phyloP scores from a whole-genome alignment of 345 rosid genomes.

The Bruguiera parviflora region DNA sequence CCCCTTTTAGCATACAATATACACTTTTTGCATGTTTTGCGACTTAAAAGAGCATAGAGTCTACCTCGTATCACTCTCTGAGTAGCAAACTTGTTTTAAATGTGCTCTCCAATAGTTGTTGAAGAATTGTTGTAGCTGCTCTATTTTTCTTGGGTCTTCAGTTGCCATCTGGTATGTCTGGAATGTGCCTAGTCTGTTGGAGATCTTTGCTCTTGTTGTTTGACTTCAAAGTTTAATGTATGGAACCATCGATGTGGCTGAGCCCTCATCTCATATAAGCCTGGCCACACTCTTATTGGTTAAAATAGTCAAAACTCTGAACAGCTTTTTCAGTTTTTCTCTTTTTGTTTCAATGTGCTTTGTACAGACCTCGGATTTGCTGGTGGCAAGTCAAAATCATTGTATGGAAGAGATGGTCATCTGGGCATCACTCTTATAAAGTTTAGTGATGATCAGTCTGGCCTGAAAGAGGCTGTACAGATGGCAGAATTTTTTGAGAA shows the following conservation, averaged over 20 bases:
- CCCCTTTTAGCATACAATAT: too few species aligned
- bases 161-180: neutral
- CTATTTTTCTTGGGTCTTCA: neutral
- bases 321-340: constrained; percentile 17
- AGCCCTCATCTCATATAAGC: neutral
- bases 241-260: too few species aligned
- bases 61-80: neutral
- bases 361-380: constrained; percentile 72
- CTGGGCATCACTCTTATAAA: constrained; percentile 67
- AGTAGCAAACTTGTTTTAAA: neutral
- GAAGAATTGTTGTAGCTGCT: neutral
- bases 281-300: neutral
- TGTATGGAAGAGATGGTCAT: constrained; percentile 96
- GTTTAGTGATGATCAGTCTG: constrained; percentile 63
- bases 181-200: neutral
- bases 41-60: too few species aligned
- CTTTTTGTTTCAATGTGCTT: constrained; percentile 20
- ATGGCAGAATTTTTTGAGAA: constrained; percentile 79
- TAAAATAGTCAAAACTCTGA: neutral
- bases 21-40: too few species aligned
- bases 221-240: too few species aligned
- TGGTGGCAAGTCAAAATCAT: constrained; percentile 80
- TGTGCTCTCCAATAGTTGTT: too few species aligned
- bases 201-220: neutral
- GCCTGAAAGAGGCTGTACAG: constrained; percentile 72